Evolutionary conservation across 352 stramenopile genomes (phyloP), one percentile per base, ranked within the genome.

Genomic region (Globisporangium rhizosaccharum): DNA sequence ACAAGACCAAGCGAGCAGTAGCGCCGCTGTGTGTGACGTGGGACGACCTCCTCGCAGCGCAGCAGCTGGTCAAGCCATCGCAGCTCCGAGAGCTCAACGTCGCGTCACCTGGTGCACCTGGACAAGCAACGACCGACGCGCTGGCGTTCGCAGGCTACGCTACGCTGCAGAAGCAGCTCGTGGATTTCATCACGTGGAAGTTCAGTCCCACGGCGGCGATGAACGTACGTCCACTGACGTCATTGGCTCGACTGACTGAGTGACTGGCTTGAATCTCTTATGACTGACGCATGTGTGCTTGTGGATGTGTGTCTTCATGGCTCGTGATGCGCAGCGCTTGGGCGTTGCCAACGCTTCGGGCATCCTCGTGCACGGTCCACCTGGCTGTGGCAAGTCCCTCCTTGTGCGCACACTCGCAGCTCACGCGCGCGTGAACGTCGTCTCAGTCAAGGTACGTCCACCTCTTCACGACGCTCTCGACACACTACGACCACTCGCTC

Each of bases 371-470:
- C 87, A 86, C 41, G 86, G 86, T 6, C 84, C 86, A 9, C 90
- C 84, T 3, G 84, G 84, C 0, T 94, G 84, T 46, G 86, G 86
- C 37, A 96, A 96, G 60, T 90, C 79, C 28, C 63, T 88, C n/a
- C 70, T 96, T 8, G 73, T 90, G n/a, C 70, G 83, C 41, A 73
- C 69, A 7, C 51, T 94, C 12, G 81, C 85, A 51, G 76, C 71
- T 39, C 76, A 76, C 57, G 75, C 75, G 6, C 66, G 76, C 25
- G 79, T 87, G 17, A 93, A 92, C 59, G 88, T 91, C 56, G 79
- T 96, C 11, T 86, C 78, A 23, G 80, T 94, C 25, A 90, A 94
- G 75, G 84, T 91, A 61, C 33, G 59, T 44, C 11, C 14, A 8
- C 45, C 37, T 18, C 8, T 3, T 18, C 56, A 6, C 28, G 6